These are phyloP conservation scores for Solidago caesia DNA, from an alignment of 129 eudicot species.

Conservation along the genomic window DNA sequence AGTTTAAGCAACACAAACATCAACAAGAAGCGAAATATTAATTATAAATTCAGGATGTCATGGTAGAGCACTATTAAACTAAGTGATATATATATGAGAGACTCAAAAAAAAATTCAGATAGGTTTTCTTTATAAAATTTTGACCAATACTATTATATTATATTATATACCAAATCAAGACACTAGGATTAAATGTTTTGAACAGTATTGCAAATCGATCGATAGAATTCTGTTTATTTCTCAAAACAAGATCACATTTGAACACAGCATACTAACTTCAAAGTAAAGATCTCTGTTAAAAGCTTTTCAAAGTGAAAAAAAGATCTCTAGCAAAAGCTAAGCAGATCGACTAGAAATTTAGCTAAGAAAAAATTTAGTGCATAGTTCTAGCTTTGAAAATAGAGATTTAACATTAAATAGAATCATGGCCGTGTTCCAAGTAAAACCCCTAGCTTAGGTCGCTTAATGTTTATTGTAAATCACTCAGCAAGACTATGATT, in stretches of 20 bases:
- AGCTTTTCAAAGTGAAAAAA: too few relatives aligned
- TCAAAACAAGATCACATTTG: neutral
- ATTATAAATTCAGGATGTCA: neutral
- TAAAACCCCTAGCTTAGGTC: neutral
- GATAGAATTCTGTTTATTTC: neutral
- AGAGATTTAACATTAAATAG: neutral
- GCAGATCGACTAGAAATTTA: neutral
- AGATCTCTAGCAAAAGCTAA: neutral
- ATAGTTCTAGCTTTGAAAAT: neutral
- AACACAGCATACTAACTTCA: neutral
- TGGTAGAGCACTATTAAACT: conserved; percentile 3
- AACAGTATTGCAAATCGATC: neutral
- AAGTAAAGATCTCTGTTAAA: neutral
- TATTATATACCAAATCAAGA: neutral
- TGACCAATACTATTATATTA: too few relatives aligned
- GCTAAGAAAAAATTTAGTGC: neutral
- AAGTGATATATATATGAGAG: neutral
- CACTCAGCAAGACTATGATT: neutral
- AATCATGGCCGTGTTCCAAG: neutral
- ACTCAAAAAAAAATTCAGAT: neutral
- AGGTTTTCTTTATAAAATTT: neutral
- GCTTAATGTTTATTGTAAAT: neutral
- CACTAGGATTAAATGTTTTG: neutral
- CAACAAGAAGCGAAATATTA: neutral
- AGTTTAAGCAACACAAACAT: neutral